Percentiles rank a stretch among this genome's conserved stretches.
Evolutionary conservation across 139 green algal species (phyloP).

Genomic region (Chlamydomonas urium): DNA sequence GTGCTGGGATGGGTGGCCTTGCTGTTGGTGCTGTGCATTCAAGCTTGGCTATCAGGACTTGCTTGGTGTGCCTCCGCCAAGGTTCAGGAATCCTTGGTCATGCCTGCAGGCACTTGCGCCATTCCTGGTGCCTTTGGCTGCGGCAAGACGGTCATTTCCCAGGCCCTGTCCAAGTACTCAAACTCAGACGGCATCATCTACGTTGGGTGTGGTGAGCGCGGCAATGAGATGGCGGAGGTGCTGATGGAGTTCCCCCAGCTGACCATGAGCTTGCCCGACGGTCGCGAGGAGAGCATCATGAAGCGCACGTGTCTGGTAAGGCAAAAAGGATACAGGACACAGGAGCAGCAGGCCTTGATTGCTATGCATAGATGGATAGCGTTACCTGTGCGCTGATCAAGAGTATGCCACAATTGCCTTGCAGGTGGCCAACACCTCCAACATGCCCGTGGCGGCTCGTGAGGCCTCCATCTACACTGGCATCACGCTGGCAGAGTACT

Average conservation of each 20-base stretch:
- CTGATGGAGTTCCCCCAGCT: conserved; percentile 95
- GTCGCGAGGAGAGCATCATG: conserved; percentile 98
- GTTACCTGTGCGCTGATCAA: not conserved
- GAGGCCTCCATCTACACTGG: conserved; percentile 99
- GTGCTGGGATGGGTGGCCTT: too few relatives aligned
- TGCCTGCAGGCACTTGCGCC: conserved; percentile 88
- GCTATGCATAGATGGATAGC: not conserved
- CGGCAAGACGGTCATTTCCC: conserved; percentile 98
- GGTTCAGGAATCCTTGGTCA: too few relatives aligned
- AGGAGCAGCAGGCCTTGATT: not conserved
- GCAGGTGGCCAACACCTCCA: conserved; percentile 96
- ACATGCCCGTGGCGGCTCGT: conserved; percentile 98
- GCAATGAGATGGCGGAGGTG: conserved; percentile 90
- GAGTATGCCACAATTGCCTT: not conserved
- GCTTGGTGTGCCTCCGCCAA: too few relatives aligned
- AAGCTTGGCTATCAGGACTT: too few relatives aligned
- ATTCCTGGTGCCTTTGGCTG: conserved; percentile 98
- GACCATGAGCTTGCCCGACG: conserved; percentile 96
- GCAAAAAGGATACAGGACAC: not conserved
- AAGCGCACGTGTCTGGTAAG: conserved; percentile 90
- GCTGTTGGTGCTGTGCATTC: too few relatives aligned
- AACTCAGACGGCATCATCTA: conserved; percentile 99
- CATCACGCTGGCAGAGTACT: conserved; percentile 99
- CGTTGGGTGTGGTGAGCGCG: conserved; percentile 95
- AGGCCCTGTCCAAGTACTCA: conserved; percentile 97